Evolutionary conservation across 1,139 yeast species (phyloP).

Genomic region (Blastobotrys ciferrii): DNA sequence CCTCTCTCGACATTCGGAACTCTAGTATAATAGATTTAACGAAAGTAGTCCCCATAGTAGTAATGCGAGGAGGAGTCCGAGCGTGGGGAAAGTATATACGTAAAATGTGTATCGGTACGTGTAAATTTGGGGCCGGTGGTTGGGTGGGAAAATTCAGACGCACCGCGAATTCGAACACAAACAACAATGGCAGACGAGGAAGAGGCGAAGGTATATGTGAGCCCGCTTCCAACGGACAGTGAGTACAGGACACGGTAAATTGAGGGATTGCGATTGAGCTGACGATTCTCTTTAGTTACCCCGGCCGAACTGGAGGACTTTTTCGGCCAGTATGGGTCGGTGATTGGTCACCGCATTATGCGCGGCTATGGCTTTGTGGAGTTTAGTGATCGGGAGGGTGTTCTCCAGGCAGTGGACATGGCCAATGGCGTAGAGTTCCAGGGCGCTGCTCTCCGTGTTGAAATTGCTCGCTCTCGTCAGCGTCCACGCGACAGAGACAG

Average conservation of each 20-base stretch:
- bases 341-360: slow-evolving; percentile 64
- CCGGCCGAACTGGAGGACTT: slow-evolving; percentile 66
- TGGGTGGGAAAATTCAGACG: neutral
- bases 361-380: slow-evolving; percentile 84
- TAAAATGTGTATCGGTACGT: too few species aligned
- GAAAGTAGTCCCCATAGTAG: too few species aligned
- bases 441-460: slow-evolving; percentile 38
- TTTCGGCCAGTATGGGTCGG: slow-evolving; percentile 64
- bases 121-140: neutral
- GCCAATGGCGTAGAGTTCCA: slow-evolving; percentile 36
- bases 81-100: too few species aligned
- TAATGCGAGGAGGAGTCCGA: too few species aligned
- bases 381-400: slow-evolving; percentile 43
- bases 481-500: slow-evolving; percentile 9
- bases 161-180: neutral
- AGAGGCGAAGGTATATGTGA: slow-evolving; percentile 16
- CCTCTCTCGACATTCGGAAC: too few species aligned
- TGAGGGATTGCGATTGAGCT: slow-evolving; percentile 1
- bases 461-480: slow-evolving; percentile 26
- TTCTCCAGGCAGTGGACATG: slow-evolving; percentile 32
- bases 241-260: slow-evolving; percentile 6
- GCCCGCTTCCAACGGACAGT: slow-evolving; percentile 23
- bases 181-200: slow-evolving; percentile 7
- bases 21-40: too few species aligned
- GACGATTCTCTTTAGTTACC: slow-evolving; percentile 36